These are phyloP conservation scores for Fusarium pseudonygamai DNA, from an alignment of 2,329 filamentous ascomycete species.

Conservation along the genomic window DNA sequence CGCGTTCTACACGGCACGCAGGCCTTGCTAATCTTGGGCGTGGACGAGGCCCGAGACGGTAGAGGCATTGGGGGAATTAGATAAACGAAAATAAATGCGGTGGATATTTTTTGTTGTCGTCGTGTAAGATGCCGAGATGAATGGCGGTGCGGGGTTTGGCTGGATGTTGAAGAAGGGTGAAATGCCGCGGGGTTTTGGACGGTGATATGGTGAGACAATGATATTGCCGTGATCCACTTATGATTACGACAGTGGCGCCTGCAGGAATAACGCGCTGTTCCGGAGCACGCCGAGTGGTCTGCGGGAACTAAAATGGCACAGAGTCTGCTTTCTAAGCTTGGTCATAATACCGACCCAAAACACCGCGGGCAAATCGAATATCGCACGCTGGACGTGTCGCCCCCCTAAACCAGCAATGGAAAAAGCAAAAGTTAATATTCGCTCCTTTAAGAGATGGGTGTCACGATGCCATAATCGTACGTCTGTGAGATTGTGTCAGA, in stretches of 20 bases:
- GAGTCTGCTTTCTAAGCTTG: background rate
- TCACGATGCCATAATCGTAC: background rate
- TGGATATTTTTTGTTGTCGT: background rate
- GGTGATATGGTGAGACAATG: background rate
- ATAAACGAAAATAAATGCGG: background rate
- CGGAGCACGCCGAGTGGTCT: background rate
- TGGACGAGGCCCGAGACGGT: background rate
- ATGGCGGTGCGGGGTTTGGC: background rate
- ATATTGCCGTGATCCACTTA: background rate
- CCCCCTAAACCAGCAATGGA: background rate
- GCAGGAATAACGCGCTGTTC: background rate
- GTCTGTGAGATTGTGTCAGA: background rate
- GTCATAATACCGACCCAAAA: background rate
- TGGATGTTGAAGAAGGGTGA: no score
- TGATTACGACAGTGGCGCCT: background rate
- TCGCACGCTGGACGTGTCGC: background rate
- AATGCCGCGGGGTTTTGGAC: conserved; percentile 7
- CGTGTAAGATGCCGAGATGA: background rate
- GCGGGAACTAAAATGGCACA: no score
- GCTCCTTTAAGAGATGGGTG: background rate
- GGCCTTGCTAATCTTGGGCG: conserved; percentile 26
- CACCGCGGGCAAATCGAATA: background rate
- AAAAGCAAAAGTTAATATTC: background rate
- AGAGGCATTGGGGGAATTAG: background rate
- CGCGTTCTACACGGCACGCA: conserved; percentile 31